Evolutionary conservation across 345 rosid genomes (phyloP), one percentile per base, ranked within the genome.

Genomic region (Mallotus nudiflorus): DNA sequence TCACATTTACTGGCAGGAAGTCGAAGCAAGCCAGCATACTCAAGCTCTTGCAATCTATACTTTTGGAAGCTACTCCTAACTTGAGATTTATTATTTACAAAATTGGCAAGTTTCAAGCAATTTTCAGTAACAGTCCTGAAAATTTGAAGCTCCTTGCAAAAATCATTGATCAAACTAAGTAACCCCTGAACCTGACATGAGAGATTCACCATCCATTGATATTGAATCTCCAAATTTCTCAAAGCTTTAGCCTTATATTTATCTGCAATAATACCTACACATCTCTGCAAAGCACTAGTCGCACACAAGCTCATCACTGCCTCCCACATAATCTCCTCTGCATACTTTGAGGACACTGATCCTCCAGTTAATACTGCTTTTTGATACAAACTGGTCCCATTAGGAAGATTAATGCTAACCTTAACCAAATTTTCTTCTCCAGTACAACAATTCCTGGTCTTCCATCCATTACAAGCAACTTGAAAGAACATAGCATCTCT

Each of bases 171-270:
- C 80, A 85, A 78, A 67, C 84, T 71, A 50, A 67, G 51, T 67
- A 85, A 73, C n/a, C 85, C 87, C 28, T 81, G 84, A 67, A 81
- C 84, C 81, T 85, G 89, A 77, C 89, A 85, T 22, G 89, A 78
- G 14, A 85, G 67, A 74, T 85, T 85, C 72, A 85, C 87, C 87
- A 85, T 83, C 85, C 87, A 82, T 57, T 74, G 81, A 67, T 82
- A 74, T 67, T 83, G 84, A 75, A 73, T 63, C 84, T 85, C 89
- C 82, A 85, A 77, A 70, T 80, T 83, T 77, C 80, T 77, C 87
- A 85, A 67, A 24, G 85, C 84, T 77, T 81, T 82, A 1, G 77
- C 72, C 48, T 81, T 83, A 53, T 67, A 80, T 76, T 76, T 80
- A 76, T 83, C 89, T 22, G 82, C 80, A 73, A 85, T 80, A 52